Evolutionary conservation across 768 basidiomycete genomes (phyloP).

Genomic region (Hypholoma sublateritium): DNA sequence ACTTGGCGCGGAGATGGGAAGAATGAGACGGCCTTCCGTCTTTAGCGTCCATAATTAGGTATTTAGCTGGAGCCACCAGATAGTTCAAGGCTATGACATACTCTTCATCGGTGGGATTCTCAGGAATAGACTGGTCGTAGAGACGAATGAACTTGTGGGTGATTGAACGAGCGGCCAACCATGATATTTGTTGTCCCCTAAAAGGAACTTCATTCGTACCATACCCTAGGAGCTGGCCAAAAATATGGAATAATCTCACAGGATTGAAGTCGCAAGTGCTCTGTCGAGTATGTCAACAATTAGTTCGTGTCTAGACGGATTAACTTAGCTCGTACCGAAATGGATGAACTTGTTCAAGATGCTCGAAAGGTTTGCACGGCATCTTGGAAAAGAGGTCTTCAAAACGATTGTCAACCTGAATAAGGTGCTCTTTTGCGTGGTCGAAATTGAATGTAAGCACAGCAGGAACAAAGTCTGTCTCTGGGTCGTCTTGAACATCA

Average conservation of each 20-base stretch:
- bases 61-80: not conserved
- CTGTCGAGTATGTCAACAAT: slow-evolving; percentile 30
- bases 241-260: slow-evolving; percentile 41
- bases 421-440: slow-evolving; percentile 72
- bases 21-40: slow-evolving; percentile 24
- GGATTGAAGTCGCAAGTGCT: slow-evolving; percentile 69
- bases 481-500: slow-evolving; percentile 17
- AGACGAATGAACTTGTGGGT: slow-evolving; percentile 76
- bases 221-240: not conserved
- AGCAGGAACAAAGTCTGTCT: slow-evolving; percentile 56
- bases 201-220: not conserved
- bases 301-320: not conserved
- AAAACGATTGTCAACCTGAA: slow-evolving; percentile 68
- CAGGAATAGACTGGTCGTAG: slow-evolving; percentile 73
- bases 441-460: slow-evolving; percentile 75
- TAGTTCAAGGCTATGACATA: slow-evolving; percentile 24
- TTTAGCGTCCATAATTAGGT: slow-evolving; percentile 3
- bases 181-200: slow-evolving; percentile 82
- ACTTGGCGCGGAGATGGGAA: slow-evolving; percentile 80
- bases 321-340: slow-evolving; percentile 53
- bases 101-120: slow-evolving; percentile 56
- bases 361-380: slow-evolving; percentile 75
- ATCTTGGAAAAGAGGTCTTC: slow-evolving; percentile 61
- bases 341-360: slow-evolving; percentile 75
- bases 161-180: slow-evolving; percentile 84